A percentile compares a stretch with the other conserved stretches of the same genome.
Conservation (phyloP, 2,329 filamentous ascomycete genomes). For the Botrytis aclada region DNA sequence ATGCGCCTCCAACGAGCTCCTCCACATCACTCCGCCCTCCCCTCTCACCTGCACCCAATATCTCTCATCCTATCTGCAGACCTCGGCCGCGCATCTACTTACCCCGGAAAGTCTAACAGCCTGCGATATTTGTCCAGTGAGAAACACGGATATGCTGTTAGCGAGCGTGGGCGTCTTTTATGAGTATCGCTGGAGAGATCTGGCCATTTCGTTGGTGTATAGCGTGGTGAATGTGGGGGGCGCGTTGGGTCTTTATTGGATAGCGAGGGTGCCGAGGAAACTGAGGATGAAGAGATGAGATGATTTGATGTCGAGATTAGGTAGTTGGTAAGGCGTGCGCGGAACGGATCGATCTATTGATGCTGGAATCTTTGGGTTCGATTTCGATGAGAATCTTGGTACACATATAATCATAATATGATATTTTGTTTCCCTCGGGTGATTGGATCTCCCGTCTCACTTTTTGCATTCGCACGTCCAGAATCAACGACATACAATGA, state of each 20-base stretch:
- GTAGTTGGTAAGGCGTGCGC: neutral
- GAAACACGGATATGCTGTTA: conserved; percentile 57
- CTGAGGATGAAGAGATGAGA: conserved; percentile 18
- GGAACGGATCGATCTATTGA: too few species aligned
- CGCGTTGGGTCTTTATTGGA: conserved; percentile 53
- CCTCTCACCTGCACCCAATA: conserved; percentile 42
- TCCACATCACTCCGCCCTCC: conserved; percentile 56
- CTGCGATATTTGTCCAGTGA: conserved; percentile 62
- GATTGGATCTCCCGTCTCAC: too few species aligned
- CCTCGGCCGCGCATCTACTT: conserved; percentile 44
- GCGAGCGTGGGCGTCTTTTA: conserved; percentile 57
- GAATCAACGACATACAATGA: too few species aligned
- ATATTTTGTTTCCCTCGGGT: too few species aligned
- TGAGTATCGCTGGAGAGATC: conserved; percentile 64
- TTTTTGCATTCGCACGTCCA: too few species aligned
- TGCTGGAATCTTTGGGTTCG: too few species aligned
- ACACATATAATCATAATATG: too few species aligned
- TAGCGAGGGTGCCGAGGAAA: conserved; percentile 45
- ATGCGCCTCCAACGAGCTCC: conserved; percentile 66
- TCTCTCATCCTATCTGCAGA: conserved; percentile 48
- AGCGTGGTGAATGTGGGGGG: conserved; percentile 51
- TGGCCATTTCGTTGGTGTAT: conserved; percentile 48
- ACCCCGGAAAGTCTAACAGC: conserved; percentile 55
- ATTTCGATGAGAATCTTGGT: too few species aligned
- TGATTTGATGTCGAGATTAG: too few species aligned